Base-by-base conservation (phyloP, 345 rosid species). In the Anastatica hierochuntica region DNA sequence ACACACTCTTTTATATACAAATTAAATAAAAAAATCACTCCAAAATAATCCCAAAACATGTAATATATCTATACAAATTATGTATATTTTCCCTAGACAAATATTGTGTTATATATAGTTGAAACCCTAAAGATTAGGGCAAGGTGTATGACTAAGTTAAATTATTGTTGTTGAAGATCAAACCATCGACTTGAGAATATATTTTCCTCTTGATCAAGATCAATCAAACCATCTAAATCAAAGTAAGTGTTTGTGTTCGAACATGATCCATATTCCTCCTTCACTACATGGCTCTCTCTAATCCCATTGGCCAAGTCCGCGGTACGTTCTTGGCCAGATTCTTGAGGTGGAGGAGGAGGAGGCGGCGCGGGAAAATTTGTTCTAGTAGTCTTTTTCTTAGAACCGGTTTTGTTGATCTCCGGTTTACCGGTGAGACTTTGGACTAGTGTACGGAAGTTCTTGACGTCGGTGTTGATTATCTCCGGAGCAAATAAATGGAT, bases 391-490 rank as follows among this genome's bases (percentile, higher is more conserved):
- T 33, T 61, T 55, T 49, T 54, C 27, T 38, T 52, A 14, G 55
- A 33, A 46, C 56, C 20, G 51, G 50, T 46, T 53, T 71, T 47
- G 63, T 13, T 55, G 38, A 35, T 56, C 46, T 43, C 19, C 11
- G 90, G 94, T 58, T 88, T 88, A 1, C 97, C 97, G 0, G 99
- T 92, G 14, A 92, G 94, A 31, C 81, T 70, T 43, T 88, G 97
- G 20, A 92, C 99, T 31, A 92, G 72, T 41, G 80, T 79, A 29
- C 94, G 68, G 58, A 92, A 92, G 75, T 80, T 88, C 8, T 75
- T 80, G n/a, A 64, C 88, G 57, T 88, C 99, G 13, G 97, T 88
- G 68, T 83, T 80, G 76, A 88, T 92, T 69, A 92, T 83, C 72
- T 88, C 95, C 14, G 98, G 98, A 2, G 94, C 95, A 68, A 79